phyloP scores from a whole-genome alignment of 2,329 filamentous ascomycete species.

The Colletotrichum tabaci region DNA sequence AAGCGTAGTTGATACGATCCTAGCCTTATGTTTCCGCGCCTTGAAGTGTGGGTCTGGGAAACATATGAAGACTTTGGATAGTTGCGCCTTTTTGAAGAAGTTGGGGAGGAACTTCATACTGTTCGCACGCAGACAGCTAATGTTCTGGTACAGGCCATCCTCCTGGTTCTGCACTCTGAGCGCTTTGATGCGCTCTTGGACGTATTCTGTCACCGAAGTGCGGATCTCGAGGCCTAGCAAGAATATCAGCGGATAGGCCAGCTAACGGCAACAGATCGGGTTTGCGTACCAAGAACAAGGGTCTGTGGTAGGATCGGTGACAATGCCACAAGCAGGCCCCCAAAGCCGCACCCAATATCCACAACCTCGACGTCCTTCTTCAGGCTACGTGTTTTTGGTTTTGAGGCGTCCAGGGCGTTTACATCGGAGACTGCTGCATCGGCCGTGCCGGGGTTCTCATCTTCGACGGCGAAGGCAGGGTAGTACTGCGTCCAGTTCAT shows the following conservation, averaged over 20 bases:
- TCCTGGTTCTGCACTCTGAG: slow-evolving; percentile 77
- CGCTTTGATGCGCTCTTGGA: slow-evolving; percentile 88
- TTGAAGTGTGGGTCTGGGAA: slow-evolving; percentile 99
- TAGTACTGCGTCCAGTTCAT: slow-evolving; percentile 96
- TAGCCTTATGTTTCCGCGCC: slow-evolving; percentile 94
- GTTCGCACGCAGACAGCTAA: slow-evolving; percentile 90
- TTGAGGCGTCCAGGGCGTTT: slow-evolving; percentile 39
- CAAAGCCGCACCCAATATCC: slow-evolving; percentile 98
- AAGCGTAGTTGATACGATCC: slow-evolving; percentile 90
- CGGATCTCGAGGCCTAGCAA: slow-evolving; percentile 89
- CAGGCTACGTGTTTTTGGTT: slow-evolving; percentile 55
- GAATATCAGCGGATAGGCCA: slow-evolving; percentile 35
- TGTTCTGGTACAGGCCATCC: slow-evolving; percentile 81
- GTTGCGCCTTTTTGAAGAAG: slow-evolving; percentile 87
- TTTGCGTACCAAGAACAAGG: slow-evolving; percentile 80
- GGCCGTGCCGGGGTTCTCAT: background rate
- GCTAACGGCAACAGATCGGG: slow-evolving; percentile 7
- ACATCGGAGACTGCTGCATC: background rate
- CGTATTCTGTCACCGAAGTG: slow-evolving; percentile 89
- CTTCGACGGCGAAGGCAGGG: slow-evolving; percentile 75
- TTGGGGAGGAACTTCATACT: slow-evolving; percentile 99
- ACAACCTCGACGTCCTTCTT: slow-evolving; percentile 87
- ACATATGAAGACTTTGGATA: slow-evolving; percentile 95
- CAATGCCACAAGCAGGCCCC: slow-evolving; percentile 89
- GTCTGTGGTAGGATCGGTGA: slow-evolving; percentile 85